phyloP scores from a whole-genome alignment of 116 monocot species.

The Papilionanthe hybrid region DNA sequence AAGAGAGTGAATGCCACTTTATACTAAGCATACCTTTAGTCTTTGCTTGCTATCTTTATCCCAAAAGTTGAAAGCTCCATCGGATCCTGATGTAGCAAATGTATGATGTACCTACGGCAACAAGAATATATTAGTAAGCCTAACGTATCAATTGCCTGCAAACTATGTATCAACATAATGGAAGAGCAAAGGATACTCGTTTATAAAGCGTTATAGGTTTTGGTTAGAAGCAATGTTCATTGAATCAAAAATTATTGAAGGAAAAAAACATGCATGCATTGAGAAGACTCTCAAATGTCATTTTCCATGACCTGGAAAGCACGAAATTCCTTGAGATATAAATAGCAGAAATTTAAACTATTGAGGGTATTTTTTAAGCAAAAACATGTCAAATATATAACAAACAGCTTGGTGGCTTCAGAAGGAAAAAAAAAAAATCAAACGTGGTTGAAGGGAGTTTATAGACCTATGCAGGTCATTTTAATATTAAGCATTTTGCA shows the following conservation, averaged over 20 bases:
- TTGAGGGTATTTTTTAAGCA: neutral
- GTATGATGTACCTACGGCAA: slow-evolving; percentile 78
- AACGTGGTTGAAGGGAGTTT: neutral
- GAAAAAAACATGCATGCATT: neutral
- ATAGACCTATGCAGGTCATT: neutral
- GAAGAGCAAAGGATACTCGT: neutral
- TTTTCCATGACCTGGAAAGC: neutral
- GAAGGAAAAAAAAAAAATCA: no score
- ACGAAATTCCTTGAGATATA: neutral
- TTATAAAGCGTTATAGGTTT: neutral
- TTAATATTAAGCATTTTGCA: neutral
- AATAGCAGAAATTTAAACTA: neutral
- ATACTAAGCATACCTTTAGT: slow-evolving; percentile 56
- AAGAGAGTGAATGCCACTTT: neutral
- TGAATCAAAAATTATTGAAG: neutral
- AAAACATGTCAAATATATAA: no score
- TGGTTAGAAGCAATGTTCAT: neutral
- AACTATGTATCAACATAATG: neutral
- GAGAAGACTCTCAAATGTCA: neutral
- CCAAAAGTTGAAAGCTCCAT: slow-evolving; percentile 97
- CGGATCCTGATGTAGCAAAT: slow-evolving; percentile 93
- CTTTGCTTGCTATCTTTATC: slow-evolving; percentile 98
- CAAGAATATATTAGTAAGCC: neutral
- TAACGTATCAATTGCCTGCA: neutral
- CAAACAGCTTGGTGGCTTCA: no score